Conservation (phyloP, 2,329 filamentous ascomycete species). For the Byssochlamys sp. region DNA sequence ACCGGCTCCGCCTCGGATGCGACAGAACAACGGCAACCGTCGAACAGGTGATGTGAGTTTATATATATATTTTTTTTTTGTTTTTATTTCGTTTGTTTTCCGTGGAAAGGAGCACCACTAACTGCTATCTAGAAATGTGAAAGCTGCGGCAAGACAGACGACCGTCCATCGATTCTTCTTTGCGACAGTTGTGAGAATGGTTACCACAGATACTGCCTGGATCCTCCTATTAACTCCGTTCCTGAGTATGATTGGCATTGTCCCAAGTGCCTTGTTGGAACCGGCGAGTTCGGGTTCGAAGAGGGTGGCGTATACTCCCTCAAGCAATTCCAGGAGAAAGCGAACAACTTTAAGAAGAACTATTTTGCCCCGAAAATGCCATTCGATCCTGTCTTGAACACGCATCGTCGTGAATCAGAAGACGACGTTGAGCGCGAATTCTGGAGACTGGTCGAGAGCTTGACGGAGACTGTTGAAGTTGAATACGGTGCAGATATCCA, state of each 20-base stretch:
- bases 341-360: slow-evolving; percentile 83
- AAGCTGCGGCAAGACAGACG: slow-evolving; percentile 70
- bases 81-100: background rate
- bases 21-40: slow-evolving; percentile 47
- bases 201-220: slow-evolving; percentile 79
- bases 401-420: slow-evolving; percentile 71
- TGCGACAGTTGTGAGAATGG: slow-evolving; percentile 89
- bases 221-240: slow-evolving; percentile 67
- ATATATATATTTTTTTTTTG: no score
- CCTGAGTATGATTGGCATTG: slow-evolving; percentile 93
- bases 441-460: slow-evolving; percentile 85
- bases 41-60: slow-evolving; percentile 49
- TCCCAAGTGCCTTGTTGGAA: slow-evolving; percentile 84
- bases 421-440: slow-evolving; percentile 95
- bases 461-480: slow-evolving; percentile 92
- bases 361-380: slow-evolving; percentile 90
- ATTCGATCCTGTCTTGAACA: slow-evolving; percentile 73
- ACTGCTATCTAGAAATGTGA: slow-evolving; percentile 60
- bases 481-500: slow-evolving; percentile 98
- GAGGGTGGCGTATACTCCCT: slow-evolving; percentile 93
- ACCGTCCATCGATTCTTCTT: slow-evolving; percentile 58
- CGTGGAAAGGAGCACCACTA: slow-evolving; percentile 16
- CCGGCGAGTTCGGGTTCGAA: slow-evolving; percentile 93
- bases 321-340: slow-evolving; percentile 91
- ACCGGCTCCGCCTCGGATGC: slow-evolving; percentile 56